These are phyloP conservation scores for Xanthoconium purpureum DNA, from an alignment of 768 basidiomycete genomes.

Conservation along the genomic window DNA sequence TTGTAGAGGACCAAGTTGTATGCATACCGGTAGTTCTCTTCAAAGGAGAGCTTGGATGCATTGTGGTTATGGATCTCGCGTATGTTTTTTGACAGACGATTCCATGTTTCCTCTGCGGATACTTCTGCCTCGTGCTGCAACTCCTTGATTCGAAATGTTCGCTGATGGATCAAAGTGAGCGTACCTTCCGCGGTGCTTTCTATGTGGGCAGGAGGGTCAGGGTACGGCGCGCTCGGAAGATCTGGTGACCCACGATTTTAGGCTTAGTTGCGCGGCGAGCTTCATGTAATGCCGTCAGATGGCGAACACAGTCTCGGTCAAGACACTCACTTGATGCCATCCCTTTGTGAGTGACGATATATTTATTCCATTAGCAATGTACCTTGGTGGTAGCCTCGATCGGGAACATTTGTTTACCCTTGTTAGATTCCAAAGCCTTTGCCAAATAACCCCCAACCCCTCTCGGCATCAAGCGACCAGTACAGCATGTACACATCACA, in stretches of 20 bases:
- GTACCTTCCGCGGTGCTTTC: slow-evolving; percentile 49
- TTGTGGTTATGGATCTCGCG: slow-evolving; percentile 94
- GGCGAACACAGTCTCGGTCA: neutral
- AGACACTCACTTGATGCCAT: slow-evolving; percentile 32
- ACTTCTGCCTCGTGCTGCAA: slow-evolving; percentile 68
- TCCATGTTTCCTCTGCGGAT: slow-evolving; percentile 83
- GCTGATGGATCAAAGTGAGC: slow-evolving; percentile 3
- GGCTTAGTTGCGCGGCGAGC: slow-evolving; percentile 35
- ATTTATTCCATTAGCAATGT: slow-evolving; percentile 12
- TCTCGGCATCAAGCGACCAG: neutral
- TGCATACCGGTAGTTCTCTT: slow-evolving; percentile 91
- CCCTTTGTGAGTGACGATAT: slow-evolving; percentile 10
- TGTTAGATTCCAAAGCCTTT: slow-evolving; percentile 34
- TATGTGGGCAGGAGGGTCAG: slow-evolving; percentile 23
- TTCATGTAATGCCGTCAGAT: slow-evolving; percentile 16
- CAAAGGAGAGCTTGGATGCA: slow-evolving; percentile 82
- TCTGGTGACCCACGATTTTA: slow-evolving; percentile 40
- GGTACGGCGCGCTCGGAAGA: slow-evolving; percentile 18
- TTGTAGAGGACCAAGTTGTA: slow-evolving; percentile 93
- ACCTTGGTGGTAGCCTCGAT: slow-evolving; percentile 8
- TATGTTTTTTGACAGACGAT: slow-evolving; percentile 77
- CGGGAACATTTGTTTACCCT: slow-evolving; percentile 26
- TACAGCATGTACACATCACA: neutral
- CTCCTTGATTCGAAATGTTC: neutral
- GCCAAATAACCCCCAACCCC: slow-evolving; percentile 25